Percentiles rank a stretch among this genome's conserved stretches.
Conservation (phyloP, 768 basidiomycete species). For the Termitomyces sp. region DNA sequence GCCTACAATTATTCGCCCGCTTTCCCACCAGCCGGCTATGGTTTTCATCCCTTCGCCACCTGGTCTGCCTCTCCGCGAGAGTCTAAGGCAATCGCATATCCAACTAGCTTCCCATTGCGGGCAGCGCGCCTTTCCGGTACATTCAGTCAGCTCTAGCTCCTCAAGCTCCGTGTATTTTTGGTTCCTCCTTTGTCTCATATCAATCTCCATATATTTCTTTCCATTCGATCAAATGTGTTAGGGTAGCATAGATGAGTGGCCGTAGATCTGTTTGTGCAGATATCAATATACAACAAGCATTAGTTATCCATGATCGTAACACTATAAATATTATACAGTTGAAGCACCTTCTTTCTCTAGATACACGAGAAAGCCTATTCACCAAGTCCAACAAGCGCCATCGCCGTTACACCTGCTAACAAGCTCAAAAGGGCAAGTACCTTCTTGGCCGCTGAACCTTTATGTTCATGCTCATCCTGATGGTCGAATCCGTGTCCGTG, state of each 20-base stretch:
- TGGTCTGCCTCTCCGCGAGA: not conserved
- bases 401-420: constrained; percentile 53
- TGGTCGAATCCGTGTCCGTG: constrained; percentile 2
- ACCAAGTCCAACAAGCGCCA: constrained; percentile 55
- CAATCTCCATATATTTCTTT: not conserved
- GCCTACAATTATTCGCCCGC: too few relatives aligned
- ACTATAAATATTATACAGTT: not conserved
- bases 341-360: not conserved
- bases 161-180: not conserved
- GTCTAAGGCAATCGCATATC: not conserved
- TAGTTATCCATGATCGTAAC: not conserved
- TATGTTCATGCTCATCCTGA: constrained; percentile 14
- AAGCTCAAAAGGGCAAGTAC: constrained; percentile 56
- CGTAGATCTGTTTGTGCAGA: not conserved
- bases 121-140: not conserved
- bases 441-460: constrained; percentile 30
- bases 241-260: not conserved
- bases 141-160: not conserved
- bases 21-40: not conserved
- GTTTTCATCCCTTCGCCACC: not conserved
- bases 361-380: constrained; percentile 21
- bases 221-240: not conserved
- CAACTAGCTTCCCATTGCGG: not conserved
- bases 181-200: not conserved
- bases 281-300: not conserved